These are phyloP conservation scores for Penstemon newberryi DNA, from an alignment of 257 asterid species.

Conservation along the genomic window DNA sequence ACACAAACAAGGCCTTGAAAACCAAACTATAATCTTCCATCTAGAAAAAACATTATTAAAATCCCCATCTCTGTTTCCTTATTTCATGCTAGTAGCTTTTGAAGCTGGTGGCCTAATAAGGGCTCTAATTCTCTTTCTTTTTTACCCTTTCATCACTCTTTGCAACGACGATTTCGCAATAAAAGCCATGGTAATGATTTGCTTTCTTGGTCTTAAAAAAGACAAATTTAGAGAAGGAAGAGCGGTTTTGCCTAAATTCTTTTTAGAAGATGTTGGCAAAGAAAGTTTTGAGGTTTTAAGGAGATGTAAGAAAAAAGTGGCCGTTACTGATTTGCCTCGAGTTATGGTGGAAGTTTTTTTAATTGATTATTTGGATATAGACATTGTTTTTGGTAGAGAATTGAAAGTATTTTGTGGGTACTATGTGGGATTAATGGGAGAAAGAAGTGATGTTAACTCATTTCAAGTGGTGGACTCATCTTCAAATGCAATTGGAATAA, in stretches of 20 bases:
- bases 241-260: slow-evolving; percentile 86
- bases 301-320: slow-evolving; percentile 46
- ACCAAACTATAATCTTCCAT: too few species aligned
- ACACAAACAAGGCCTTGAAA: too few species aligned
- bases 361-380: slow-evolving; percentile 64
- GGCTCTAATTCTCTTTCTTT: slow-evolving; percentile 62
- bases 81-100: slow-evolving; percentile 89
- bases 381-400: slow-evolving; percentile 70
- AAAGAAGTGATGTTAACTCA: slow-evolving; percentile 4
- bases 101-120: slow-evolving; percentile 83
- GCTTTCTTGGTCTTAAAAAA: slow-evolving; percentile 75
- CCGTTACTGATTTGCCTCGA: slow-evolving; percentile 64
- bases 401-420: slow-evolving; percentile 59
- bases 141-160: slow-evolving; percentile 49
- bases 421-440: too few species aligned
- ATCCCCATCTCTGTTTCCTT: slow-evolving; percentile 71
- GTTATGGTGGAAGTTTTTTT: slow-evolving; percentile 83
- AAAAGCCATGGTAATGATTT: slow-evolving; percentile 69
- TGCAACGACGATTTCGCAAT: slow-evolving; percentile 44
- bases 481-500: slow-evolving; percentile 43
- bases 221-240: slow-evolving; percentile 63
- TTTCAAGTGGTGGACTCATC: slow-evolving; percentile 49
- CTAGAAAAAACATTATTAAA: slow-evolving; percentile 30
- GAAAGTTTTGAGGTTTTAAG: slow-evolving; percentile 47
- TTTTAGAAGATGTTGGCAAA: slow-evolving; percentile 58